These are phyloP conservation scores for Xylaria acuta DNA, from an alignment of 495 filamentous ascomycete species.

Conservation along the genomic window DNA sequence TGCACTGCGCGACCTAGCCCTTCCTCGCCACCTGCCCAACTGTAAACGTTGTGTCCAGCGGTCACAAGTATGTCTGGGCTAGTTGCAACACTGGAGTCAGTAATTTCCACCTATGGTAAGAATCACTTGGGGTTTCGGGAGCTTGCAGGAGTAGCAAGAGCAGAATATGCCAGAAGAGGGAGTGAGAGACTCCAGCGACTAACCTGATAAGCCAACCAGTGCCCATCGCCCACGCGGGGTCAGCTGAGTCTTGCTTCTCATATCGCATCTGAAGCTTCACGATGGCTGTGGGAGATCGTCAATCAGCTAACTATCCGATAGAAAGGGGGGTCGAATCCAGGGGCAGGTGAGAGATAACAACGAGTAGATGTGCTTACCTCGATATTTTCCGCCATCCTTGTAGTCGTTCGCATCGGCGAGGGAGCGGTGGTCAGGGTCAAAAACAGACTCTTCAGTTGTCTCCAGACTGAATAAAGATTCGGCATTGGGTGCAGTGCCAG, in stretches of 20 bases:
- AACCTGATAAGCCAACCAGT: conserved; percentile 48
- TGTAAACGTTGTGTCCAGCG: conserved; percentile 48
- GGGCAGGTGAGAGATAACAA: background rate
- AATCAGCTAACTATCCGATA: background rate
- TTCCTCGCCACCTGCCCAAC: conserved; percentile 39
- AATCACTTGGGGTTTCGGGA: background rate
- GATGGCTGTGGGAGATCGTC: conserved; percentile 35
- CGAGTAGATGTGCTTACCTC: conserved; percentile 33
- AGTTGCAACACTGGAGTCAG: background rate
- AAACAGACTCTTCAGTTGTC: conserved; percentile 32
- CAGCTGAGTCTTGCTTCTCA: conserved; percentile 35
- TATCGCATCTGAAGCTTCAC: conserved; percentile 49
- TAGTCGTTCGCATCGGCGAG: conserved; percentile 37
- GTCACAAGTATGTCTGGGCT: conserved; percentile 45
- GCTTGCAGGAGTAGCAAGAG: background rate
- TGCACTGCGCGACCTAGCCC: conserved; percentile 38
- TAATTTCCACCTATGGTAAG: background rate
- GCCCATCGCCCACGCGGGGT: conserved; percentile 39
- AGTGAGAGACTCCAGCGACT: background rate
- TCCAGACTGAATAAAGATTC: conserved; percentile 12
- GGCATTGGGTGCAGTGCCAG: background rate
- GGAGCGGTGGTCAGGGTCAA: conserved; percentile 38
- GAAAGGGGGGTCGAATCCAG: background rate
- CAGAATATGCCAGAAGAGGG: background rate
- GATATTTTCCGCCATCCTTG: conserved; percentile 45